Percentiles rank a stretch among this genome's conserved stretches.
These are phyloP conservation scores for Clonostachys rhizophaga DNA, from an alignment of 2,329 filamentous ascomycete genomes.

Conservation along the genomic window DNA sequence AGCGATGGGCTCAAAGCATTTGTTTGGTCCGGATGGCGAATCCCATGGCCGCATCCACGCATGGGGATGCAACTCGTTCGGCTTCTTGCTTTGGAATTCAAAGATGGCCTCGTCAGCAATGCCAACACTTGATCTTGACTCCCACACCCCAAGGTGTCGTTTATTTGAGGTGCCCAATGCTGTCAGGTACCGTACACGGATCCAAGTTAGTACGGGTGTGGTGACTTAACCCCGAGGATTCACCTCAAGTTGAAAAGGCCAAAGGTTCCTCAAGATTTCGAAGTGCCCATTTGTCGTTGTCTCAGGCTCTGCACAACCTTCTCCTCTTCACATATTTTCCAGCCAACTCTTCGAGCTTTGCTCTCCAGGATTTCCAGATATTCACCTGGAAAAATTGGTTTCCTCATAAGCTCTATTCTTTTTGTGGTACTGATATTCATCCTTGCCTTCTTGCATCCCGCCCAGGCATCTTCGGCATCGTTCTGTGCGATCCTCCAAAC, in stretches of 20 bases:
- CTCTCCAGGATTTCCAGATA: neutral
- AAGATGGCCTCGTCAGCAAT: constrained; percentile 1
- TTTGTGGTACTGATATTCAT: neutral
- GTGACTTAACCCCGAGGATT: neutral
- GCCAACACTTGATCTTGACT: neutral
- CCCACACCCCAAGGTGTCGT: neutral
- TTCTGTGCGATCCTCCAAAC: neutral
- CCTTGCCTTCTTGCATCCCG: neutral
- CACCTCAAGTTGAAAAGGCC: constrained; percentile 10
- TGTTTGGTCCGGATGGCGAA: constrained; percentile 21
- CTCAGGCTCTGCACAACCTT: constrained; percentile 36
- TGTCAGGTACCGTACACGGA: too few species aligned
- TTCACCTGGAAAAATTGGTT: too few species aligned
- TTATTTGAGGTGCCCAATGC: too few species aligned
- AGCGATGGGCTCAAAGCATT: constrained; percentile 6
- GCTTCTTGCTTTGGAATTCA: constrained; percentile 19
- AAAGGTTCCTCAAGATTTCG: constrained; percentile 20
- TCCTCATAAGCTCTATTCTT: neutral
- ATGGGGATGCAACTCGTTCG: constrained; percentile 16
- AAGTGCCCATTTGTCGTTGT: constrained; percentile 31
- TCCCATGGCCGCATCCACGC: constrained; percentile 9
- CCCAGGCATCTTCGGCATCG: neutral
- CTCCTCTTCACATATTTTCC: neutral
- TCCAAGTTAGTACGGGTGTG: neutral
- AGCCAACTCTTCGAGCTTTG: neutral